Base-by-base conservation (phyloP, 1,139 yeast genomes). In the Suhomyces panamericanus region DNA sequence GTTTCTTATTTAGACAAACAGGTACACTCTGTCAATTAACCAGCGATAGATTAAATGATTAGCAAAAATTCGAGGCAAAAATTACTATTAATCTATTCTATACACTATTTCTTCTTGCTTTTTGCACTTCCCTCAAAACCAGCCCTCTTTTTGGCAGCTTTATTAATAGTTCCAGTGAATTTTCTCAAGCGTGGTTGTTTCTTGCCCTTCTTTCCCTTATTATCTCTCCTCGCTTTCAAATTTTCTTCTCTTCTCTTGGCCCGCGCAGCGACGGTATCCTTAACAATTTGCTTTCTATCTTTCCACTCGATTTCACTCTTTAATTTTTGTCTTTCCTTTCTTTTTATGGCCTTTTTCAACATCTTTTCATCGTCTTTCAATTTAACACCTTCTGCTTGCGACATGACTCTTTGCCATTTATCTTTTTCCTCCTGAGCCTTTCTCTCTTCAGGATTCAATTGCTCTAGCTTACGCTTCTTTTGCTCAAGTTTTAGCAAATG, bases 161-260 rank as follows among this genome's bases (percentile, higher is more conserved):
- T 69, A 49, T 70, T 73, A n/a, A 69, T 71, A 22, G 67, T 67
- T 22, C 87, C 85, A 38, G 83, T 81, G 62, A 82, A 83, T 58
- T 83, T 81, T 62, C 80, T 80, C 73, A 86, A 82, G 64, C 81
- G 82, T 45, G 78, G 78, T 65, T 83, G 86, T 49, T 85, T 75
- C 60, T 83, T 83, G 56, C 83, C 71, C 63, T 81, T 80, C 53
- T 81, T 79, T 43, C 91, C 93, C 68, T 85, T 89, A 62, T 85
- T 84, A 33, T 85, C 95, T 59, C 78, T 82, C 66, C 96, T 80
- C 35, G 87, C 80, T 62, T 85, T 83, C 64, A 93, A 74, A 59
- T 93, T 93, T 59, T 88, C 96, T 58, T 90, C 96, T 67, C 96
- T 80, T 73, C 93, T 85, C 69, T 87, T 87, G 47, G 79, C 83